Conservation (phyloP, 305 asterid species). For the Fraxinus paxiana region DNA sequence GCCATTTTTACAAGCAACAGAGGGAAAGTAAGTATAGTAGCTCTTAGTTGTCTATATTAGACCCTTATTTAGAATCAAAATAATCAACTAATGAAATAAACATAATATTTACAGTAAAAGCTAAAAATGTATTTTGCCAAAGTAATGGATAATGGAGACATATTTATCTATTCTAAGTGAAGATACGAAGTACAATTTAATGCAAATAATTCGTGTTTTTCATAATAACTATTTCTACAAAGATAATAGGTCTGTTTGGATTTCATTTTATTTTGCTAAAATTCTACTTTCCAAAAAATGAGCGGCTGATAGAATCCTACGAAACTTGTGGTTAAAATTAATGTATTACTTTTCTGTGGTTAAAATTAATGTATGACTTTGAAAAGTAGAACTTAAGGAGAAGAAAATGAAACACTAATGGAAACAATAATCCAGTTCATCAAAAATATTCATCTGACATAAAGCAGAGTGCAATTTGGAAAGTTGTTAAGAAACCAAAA, state of each 20-base stretch:
- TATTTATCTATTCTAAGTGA: background rate
- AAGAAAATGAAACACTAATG: background rate
- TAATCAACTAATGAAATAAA: background rate
- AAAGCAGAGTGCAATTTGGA: background rate
- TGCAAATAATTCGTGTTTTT: background rate
- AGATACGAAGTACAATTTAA: background rate
- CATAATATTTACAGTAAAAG: background rate
- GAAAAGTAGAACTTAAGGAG: background rate
- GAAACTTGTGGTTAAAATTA: background rate
- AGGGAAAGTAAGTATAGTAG: background rate
- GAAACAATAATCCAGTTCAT: conserved; percentile 15
- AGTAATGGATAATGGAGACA: background rate
- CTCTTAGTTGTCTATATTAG: background rate
- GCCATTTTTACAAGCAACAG: background rate
- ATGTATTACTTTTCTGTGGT: background rate
- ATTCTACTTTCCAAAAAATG: background rate
- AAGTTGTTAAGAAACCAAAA: background rate
- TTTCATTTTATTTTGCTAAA: background rate
- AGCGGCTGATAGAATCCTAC: background rate
- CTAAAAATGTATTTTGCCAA: background rate
- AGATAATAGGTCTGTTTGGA: background rate
- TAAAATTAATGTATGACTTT: background rate
- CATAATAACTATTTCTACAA: background rate
- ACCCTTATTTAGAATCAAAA: background rate
- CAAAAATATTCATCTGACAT: background rate